Evolutionary conservation across 179 eudicot species (phyloP).

Genomic region (Silene noctiflora): DNA sequence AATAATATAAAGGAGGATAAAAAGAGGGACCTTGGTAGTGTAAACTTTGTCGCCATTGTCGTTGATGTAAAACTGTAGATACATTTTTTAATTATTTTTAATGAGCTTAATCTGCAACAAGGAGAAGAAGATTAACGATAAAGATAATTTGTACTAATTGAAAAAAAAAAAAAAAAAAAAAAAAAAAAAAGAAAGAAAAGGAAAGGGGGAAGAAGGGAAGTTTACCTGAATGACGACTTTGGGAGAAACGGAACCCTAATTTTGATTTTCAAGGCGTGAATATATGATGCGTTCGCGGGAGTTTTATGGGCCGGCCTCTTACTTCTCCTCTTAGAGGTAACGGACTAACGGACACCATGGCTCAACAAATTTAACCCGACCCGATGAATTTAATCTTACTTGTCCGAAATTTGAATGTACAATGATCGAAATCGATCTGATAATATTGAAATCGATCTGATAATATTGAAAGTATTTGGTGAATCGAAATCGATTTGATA

Average conservation of each 20-base stretch:
- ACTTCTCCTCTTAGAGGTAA: not conserved
- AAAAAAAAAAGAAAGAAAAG: too few relatives aligned
- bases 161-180: too few relatives aligned
- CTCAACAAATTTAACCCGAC: too few relatives aligned
- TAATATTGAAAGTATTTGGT: too few relatives aligned
- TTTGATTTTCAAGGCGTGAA: not conserved
- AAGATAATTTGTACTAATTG: too few relatives aligned
- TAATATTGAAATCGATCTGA: too few relatives aligned
- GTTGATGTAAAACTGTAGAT: constrained; percentile 84
- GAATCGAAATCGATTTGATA: too few relatives aligned
- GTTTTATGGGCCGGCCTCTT: not conserved
- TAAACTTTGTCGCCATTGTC: constrained; percentile 92
- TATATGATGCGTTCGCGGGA: not conserved
- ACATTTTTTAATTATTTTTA: constrained; percentile 38
- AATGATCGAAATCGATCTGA: too few relatives aligned
- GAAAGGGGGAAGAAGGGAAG: not conserved
- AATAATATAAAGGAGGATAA: not conserved
- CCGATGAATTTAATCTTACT: too few relatives aligned
- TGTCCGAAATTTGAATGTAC: too few relatives aligned
- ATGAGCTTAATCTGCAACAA: not conserved
- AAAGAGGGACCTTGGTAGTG: constrained; percentile 64
- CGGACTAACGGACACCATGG: too few relatives aligned
- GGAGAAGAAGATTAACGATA: not conserved
- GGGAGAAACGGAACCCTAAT: not conserved
- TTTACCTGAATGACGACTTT: not conserved